These are phyloP conservation scores for Arabidopsis arenosa DNA, from an alignment of 345 rosid genomes.

Conservation along the genomic window DNA sequence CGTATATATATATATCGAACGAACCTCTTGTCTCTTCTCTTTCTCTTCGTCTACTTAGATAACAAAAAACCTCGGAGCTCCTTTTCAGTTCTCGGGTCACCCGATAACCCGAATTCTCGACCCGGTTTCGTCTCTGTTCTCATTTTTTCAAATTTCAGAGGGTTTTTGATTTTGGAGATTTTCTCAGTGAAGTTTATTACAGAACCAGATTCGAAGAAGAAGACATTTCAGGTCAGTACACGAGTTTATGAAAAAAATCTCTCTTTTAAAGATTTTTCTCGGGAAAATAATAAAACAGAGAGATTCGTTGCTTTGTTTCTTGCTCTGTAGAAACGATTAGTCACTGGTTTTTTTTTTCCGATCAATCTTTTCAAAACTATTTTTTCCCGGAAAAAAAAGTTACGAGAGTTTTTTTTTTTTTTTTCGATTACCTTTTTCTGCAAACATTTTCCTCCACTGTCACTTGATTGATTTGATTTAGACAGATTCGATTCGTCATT, in stretches of 20 bases:
- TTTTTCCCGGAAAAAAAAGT: conserved; percentile 3
- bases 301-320: conserved; percentile 26
- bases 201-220: conserved; percentile 22
- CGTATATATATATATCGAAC: conserved; percentile 58
- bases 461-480: conserved; percentile 46
- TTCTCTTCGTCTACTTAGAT: conserved; percentile 9
- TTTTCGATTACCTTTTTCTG: conserved; percentile 5
- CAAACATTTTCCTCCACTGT: conserved; percentile 9
- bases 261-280: background rate
- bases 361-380: conserved; percentile 43
- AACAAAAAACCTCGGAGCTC: conserved; percentile 42
- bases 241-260: conserved; percentile 16
- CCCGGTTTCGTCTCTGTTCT: conserved; percentile 9
- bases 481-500: conserved; percentile 41
- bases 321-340: conserved; percentile 26
- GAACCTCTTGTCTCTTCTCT: conserved; percentile 41
- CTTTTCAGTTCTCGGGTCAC: conserved; percentile 38
- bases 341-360: conserved; percentile 7
- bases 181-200: background rate
- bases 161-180: background rate
- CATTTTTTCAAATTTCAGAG: conserved; percentile 16
- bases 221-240: conserved; percentile 30
- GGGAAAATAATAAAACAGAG: conserved; percentile 20
- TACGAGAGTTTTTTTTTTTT: conserved; percentile 8
- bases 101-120: conserved; percentile 39